These are phyloP conservation scores for Hysterium pulicare DNA, from an alignment of 2,329 filamentous ascomycete genomes.

Conservation along the genomic window DNA sequence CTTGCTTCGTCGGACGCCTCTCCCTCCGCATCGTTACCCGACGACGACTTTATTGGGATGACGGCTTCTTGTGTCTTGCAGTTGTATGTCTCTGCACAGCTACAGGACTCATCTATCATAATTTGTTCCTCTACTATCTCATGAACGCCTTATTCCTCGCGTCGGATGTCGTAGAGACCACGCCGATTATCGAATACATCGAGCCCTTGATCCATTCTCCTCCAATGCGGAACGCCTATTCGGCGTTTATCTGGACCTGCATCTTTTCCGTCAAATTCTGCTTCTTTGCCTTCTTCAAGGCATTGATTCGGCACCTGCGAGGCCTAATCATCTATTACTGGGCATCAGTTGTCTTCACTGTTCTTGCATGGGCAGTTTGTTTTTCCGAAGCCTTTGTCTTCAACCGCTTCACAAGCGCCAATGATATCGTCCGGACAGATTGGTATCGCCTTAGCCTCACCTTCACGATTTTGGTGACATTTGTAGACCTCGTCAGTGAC, in stretches of 20 bases:
- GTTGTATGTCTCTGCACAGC: conserved; percentile 3
- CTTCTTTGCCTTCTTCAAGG: not conserved
- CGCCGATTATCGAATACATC: not conserved
- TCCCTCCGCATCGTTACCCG: conserved; percentile 4
- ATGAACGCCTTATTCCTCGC: not conserved
- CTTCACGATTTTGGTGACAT: not conserved
- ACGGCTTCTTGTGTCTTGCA: conserved; percentile 7
- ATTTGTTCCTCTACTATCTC: conserved; percentile 4
- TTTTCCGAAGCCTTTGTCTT: not conserved
- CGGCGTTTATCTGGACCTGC: not conserved
- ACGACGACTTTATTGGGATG: conserved; percentile 6
- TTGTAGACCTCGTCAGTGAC: not conserved
- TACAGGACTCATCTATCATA: conserved; percentile 2
- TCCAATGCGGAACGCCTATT: conserved; percentile 1
- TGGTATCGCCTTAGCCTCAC: not conserved
- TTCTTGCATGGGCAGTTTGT: not conserved
- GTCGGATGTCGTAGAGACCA: not conserved
- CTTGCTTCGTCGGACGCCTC: conserved; percentile 3
- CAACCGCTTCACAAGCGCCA: conserved; percentile 1
- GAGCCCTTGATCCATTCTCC: not conserved
- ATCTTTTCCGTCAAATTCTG: conserved; percentile 5
- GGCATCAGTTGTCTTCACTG: conserved; percentile 4
- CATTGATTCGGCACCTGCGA: conserved; percentile 8
- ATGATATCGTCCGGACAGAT: not conserved
- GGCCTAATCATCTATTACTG: conserved; percentile 10